Conservation (phyloP, 148 eudicot species). For the Suaeda aralocaspica region DNA sequence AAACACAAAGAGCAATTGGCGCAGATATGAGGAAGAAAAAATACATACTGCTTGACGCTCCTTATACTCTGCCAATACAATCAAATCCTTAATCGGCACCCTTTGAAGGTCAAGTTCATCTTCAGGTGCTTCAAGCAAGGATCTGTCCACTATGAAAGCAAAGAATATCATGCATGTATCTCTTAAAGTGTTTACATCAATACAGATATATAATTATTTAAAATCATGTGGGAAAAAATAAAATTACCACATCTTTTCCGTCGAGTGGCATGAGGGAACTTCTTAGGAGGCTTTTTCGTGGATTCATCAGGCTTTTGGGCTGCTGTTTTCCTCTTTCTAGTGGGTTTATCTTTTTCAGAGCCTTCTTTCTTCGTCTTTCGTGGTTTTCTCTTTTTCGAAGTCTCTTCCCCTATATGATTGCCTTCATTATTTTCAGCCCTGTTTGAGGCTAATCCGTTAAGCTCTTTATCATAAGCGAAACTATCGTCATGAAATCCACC, state of each 20-base stretch:
- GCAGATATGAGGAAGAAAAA: constrained; percentile 6
- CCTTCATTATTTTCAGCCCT: constrained; percentile 24
- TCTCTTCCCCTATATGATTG: constrained; percentile 31
- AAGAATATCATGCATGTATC: neutral
- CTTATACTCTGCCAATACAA: constrained; percentile 58
- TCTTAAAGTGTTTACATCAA: neutral
- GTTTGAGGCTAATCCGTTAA: constrained; percentile 11
- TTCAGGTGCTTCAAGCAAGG: constrained; percentile 69
- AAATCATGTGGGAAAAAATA: neutral
- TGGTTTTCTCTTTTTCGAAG: constrained; percentile 27
- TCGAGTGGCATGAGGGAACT: constrained; percentile 67
- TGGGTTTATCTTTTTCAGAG: constrained; percentile 44
- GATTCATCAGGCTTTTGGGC: constrained; percentile 33
- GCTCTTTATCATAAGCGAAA: constrained; percentile 20
- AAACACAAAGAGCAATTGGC: neutral
- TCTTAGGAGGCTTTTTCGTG: constrained; percentile 43
- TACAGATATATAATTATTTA: neutral
- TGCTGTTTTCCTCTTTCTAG: constrained; percentile 51
- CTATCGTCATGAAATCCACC: constrained; percentile 28
- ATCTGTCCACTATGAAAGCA: constrained; percentile 51
- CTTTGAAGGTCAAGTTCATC: constrained; percentile 56
- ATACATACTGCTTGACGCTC: constrained; percentile 49
- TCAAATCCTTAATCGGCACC: constrained; percentile 58
- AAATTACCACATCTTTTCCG: constrained; percentile 65
- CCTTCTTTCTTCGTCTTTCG: constrained; percentile 41